These are phyloP conservation scores for Talaromyces piceae DNA, from an alignment of 2,329 filamentous ascomycete genomes.

Conservation along the genomic window DNA sequence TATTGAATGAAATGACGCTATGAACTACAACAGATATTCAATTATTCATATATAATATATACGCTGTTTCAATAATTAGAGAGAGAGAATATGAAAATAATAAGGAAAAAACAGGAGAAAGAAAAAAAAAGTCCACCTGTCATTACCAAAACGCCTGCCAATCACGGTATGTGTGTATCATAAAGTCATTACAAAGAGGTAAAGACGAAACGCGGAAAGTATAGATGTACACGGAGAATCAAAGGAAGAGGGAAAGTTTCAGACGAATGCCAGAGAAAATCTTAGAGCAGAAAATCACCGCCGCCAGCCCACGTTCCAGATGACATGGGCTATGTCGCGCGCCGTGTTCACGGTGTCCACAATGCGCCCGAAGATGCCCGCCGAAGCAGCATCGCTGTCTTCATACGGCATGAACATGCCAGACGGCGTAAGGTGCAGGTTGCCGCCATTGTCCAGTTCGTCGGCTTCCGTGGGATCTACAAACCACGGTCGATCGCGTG, in stretches of 20 bases:
- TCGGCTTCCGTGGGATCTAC: slow-evolving; percentile 41
- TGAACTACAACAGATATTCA: too few species aligned
- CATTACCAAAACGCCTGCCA: too few species aligned
- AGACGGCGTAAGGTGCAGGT: slow-evolving; percentile 70
- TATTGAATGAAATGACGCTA: too few species aligned
- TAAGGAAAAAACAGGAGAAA: too few species aligned
- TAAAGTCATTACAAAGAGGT: too few species aligned
- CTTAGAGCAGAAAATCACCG: slow-evolving; percentile 39
- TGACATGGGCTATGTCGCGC: slow-evolving; percentile 57
- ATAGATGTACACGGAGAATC: neutral
- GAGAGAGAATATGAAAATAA: too few species aligned
- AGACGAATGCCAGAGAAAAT: too few species aligned
- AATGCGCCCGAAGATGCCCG: slow-evolving; percentile 67
- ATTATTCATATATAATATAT: too few species aligned
- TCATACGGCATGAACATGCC: slow-evolving; percentile 91
- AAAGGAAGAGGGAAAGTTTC: neutral
- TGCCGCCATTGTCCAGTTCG: slow-evolving; percentile 39
- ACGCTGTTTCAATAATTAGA: too few species aligned
- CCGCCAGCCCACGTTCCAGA: slow-evolving; percentile 60
- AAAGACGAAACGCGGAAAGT: neutral
- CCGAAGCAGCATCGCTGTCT: slow-evolving; percentile 57
- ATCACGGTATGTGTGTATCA: too few species aligned
- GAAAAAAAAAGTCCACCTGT: too few species aligned
- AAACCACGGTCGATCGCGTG: slow-evolving; percentile 24
- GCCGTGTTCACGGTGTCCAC: slow-evolving; percentile 69